A percentile compares a stretch with the other conserved stretches of the same genome.
phyloP scores from a whole-genome alignment of 176 grass and related monocot species.

The Lolium perenne region DNA sequence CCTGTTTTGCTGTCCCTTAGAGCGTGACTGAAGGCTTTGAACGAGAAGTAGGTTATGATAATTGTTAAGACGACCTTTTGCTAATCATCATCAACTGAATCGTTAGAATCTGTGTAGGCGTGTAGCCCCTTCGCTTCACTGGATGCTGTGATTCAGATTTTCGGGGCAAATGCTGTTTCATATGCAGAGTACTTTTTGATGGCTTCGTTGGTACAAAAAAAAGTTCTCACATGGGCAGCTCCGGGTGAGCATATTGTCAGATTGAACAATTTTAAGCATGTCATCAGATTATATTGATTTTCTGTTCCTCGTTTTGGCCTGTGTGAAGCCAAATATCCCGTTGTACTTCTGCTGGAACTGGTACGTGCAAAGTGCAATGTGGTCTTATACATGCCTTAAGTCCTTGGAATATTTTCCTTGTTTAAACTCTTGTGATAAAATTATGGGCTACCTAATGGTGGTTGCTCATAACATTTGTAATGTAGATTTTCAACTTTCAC shows the following conservation, averaged over 20 bases:
- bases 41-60: constrained; percentile 1
- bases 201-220: too few relatives aligned
- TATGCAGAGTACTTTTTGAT: background rate
- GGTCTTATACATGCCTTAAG: background rate
- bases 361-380: background rate
- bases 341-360: background rate
- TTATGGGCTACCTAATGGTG: too few relatives aligned
- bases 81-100: background rate
- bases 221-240: too few relatives aligned
- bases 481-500: too few relatives aligned
- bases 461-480: too few relatives aligned
- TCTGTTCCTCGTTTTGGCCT: background rate
- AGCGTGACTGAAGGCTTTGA: background rate
- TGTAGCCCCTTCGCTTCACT: background rate
- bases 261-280: background rate
- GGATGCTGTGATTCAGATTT: background rate
- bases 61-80: constrained; percentile 18
- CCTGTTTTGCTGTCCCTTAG: background rate
- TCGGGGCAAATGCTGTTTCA: background rate
- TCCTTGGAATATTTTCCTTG: background rate
- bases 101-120: background rate
- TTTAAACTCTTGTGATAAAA: background rate
- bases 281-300: background rate
- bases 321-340: background rate
- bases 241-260: background rate